Percentiles rank a stretch among this genome's conserved stretches.
phyloP scores from a whole-genome alignment of 2,329 filamentous ascomycete species.

The Cladosporium phlei region DNA sequence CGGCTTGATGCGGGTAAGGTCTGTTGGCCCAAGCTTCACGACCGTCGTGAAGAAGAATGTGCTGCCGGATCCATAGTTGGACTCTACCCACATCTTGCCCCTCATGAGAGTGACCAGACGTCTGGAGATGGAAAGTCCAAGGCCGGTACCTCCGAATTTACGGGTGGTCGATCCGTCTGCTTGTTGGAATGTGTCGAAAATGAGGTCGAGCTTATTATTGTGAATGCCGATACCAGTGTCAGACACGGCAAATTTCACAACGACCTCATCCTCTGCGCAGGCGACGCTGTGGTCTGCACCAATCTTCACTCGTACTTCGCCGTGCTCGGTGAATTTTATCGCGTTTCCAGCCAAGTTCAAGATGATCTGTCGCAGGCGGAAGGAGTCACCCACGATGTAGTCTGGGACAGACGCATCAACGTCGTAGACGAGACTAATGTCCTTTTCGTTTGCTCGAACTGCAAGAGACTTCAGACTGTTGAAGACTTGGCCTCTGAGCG shows the following conservation, averaged over 20 bases:
- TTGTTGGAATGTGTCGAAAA: conserved; percentile 99
- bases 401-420: conserved; percentile 92
- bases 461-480: conserved; percentile 94
- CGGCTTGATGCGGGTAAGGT: conserved; percentile 71
- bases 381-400: conserved; percentile 92
- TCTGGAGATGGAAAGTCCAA: conserved; percentile 92
- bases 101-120: conserved; percentile 93
- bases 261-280: conserved; percentile 70
- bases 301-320: conserved; percentile 93
- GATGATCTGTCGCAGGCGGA: conserved; percentile 93
- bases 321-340: conserved; percentile 97
- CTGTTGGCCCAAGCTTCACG: conserved; percentile 76
- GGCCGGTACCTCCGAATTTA: conserved; percentile 90
- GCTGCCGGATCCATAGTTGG: conserved; percentile 84
- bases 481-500: conserved; percentile 88
- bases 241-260: conserved; percentile 90
- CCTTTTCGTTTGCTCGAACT: conserved; percentile 96
- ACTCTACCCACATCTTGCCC: conserved; percentile 93
- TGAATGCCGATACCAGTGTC: conserved; percentile 97
- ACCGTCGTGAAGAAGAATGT: conserved; percentile 95
- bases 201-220: conserved; percentile 88
- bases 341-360: conserved; percentile 96
- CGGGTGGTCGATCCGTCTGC: conserved; percentile 94
- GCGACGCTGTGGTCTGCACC: conserved; percentile 63
- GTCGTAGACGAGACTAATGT: conserved; percentile 84